A percentile compares a stretch with the other conserved stretches of the same genome.
phyloP scores from a whole-genome alignment of 768 basidiomycete genomes.

The Nidularia pulvinata region DNA sequence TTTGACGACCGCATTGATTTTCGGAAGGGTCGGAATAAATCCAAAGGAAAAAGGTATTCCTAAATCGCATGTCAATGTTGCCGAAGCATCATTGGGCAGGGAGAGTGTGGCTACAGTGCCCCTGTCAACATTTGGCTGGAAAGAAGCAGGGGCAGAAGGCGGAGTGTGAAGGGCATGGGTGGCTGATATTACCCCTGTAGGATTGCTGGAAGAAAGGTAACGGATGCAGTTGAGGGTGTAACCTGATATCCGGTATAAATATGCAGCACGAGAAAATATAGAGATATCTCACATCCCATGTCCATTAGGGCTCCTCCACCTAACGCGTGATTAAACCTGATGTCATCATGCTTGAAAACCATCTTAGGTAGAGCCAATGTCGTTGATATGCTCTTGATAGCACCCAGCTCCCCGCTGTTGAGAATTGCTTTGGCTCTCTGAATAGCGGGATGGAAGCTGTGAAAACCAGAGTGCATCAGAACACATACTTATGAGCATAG shows the following conservation, averaged over 20 bases:
- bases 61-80: conserved; percentile 32
- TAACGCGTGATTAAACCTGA: conserved; percentile 51
- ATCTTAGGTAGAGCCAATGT: conserved; percentile 26
- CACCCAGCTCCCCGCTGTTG: conserved; percentile 54
- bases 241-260: conserved; percentile 21
- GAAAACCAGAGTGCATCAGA: not conserved
- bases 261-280: conserved; percentile 4
- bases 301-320: conserved; percentile 71
- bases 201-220: conserved; percentile 42
- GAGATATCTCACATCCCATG: conserved; percentile 41
- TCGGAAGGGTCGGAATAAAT: conserved; percentile 40
- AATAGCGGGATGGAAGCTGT: conserved; percentile 67
- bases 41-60: conserved; percentile 20
- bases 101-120: conserved; percentile 22
- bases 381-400: conserved; percentile 36
- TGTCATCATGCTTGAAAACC: conserved; percentile 31
- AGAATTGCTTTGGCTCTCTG: conserved; percentile 57
- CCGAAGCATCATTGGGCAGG: conserved; percentile 29
- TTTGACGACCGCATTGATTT: conserved; percentile 28
- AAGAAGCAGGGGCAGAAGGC: conserved; percentile 15
- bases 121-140: conserved; percentile 24
- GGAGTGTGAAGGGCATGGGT: conserved; percentile 23
- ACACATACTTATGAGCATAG: conserved; percentile 7
- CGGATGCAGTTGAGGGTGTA: conserved; percentile 48
- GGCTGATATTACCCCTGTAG: conserved; percentile 38